These are phyloP conservation scores for Microdochium bolleyi DNA, from an alignment of 2,329 filamentous ascomycete species.

Conservation along the genomic window DNA sequence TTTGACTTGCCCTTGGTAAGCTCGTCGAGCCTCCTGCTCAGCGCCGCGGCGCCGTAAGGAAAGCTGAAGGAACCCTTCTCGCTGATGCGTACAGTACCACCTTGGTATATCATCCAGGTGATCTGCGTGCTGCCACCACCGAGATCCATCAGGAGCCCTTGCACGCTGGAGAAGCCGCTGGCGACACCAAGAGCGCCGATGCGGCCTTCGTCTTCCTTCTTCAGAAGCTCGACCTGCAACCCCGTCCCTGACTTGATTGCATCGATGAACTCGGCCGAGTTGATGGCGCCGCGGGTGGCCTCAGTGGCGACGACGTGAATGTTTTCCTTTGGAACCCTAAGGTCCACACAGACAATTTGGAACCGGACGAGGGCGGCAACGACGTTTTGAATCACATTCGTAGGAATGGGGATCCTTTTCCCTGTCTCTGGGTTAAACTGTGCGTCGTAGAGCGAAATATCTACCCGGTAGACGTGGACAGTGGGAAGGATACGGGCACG, in stretches of 20 bases:
- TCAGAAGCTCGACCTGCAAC: constrained; percentile 51
- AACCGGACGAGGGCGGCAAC: constrained; percentile 45
- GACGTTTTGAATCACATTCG: constrained; percentile 39
- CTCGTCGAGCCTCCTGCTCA: constrained; percentile 45
- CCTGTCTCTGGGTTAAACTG: constrained; percentile 36
- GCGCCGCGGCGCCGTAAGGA: constrained; percentile 62
- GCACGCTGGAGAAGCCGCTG: constrained; percentile 52
- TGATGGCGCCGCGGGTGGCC: constrained; percentile 39
- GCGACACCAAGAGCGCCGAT: constrained; percentile 61
- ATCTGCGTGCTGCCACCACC: constrained; percentile 64
- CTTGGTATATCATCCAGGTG: constrained; percentile 52
- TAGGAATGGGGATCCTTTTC: constrained; percentile 43
- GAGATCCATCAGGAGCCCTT: constrained; percentile 64
- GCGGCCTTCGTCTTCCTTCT: constrained; percentile 58
- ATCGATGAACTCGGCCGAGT: not conserved
- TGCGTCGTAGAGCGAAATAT: constrained; percentile 58
- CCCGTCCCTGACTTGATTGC: constrained; percentile 46
- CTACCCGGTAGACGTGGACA: constrained; percentile 46
- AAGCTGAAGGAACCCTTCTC: constrained; percentile 53
- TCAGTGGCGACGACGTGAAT: constrained; percentile 58
- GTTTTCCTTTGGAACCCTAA: constrained; percentile 41
- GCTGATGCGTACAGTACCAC: constrained; percentile 41
- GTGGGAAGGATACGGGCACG: constrained; percentile 48
- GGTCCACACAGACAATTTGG: constrained; percentile 48
- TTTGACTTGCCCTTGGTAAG: constrained; percentile 26